Evolutionary conservation across 257 asterid genomes (phyloP).

Genomic region (Thymus mandschuricus): DNA sequence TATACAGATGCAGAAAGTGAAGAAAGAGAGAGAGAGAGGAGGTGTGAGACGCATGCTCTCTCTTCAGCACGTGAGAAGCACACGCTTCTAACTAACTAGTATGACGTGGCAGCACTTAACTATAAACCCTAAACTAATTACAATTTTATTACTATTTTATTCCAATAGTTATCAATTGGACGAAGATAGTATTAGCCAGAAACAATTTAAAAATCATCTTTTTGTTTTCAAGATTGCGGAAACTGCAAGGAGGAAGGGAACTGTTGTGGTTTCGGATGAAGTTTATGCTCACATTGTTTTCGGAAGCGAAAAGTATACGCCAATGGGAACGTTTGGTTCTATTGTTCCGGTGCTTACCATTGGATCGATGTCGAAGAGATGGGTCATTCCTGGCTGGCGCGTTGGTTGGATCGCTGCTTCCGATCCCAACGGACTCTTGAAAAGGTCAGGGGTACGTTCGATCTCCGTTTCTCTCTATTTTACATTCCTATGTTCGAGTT

Average conservation of each 20-base stretch:
- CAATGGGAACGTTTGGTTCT: conserved; percentile 59
- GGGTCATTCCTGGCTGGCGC: conserved; percentile 85
- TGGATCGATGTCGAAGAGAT: conserved; percentile 71
- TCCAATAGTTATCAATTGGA: too few species aligned
- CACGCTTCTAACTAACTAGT: too few species aligned
- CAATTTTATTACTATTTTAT: too few species aligned
- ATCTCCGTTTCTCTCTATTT: conserved; percentile 14
- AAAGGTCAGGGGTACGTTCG: conserved; percentile 48
- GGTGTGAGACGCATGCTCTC: too few species aligned
- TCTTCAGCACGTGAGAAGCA: too few species aligned
- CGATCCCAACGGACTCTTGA: conserved; percentile 63
- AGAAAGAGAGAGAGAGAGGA: too few species aligned
- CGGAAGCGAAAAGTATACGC: conserved; percentile 34
- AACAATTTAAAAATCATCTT: too few species aligned
- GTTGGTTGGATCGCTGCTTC: conserved; percentile 64
- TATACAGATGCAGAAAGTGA: too few species aligned
- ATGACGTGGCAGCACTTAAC: too few species aligned
- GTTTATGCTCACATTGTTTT: too few species aligned
- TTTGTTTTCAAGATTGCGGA: conserved; percentile 52
- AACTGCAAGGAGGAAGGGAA: conserved; percentile 54
- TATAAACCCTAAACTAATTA: too few species aligned
- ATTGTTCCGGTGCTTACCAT: conserved; percentile 54
- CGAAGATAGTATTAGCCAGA: too few species aligned
- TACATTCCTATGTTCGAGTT: not conserved
- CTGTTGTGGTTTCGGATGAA: conserved; percentile 13